Percentiles rank a stretch among this genome's conserved stretches.
These are phyloP conservation scores for Pontederia crassipes DNA, from an alignment of 176 grass and related monocot species.

Conservation along the genomic window DNA sequence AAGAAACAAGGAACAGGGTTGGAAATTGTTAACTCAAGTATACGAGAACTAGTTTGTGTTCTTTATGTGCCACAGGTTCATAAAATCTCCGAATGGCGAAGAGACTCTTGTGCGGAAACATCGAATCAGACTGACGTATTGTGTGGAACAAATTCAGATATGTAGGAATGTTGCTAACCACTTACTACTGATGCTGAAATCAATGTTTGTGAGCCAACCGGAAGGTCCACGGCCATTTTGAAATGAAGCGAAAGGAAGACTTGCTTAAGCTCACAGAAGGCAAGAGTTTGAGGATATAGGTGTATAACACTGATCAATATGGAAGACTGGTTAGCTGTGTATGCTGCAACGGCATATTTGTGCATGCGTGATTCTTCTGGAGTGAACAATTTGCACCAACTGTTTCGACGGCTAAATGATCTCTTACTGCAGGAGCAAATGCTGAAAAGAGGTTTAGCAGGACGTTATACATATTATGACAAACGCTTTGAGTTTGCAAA, in stretches of 20 bases:
- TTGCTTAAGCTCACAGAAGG: constrained; percentile 41
- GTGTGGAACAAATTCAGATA: background rate
- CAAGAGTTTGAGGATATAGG: constrained; percentile 36
- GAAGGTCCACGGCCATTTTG: constrained; percentile 38
- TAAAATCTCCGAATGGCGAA: constrained; percentile 13
- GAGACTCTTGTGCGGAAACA: constrained; percentile 49
- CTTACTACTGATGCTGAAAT: background rate
- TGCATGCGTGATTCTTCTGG: constrained; percentile 29
- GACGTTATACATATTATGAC: background rate
- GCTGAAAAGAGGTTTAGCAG: constrained; percentile 21
- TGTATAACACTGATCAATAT: constrained; percentile 42
- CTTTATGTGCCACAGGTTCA: constrained; percentile 19
- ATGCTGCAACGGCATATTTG: constrained; percentile 41
- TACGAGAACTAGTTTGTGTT: background rate
- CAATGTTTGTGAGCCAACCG: constrained; percentile 19
- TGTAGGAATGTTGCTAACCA: background rate
- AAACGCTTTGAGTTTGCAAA: constrained; percentile 17
- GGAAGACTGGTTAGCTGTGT: constrained; percentile 40
- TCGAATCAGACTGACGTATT: constrained; percentile 58
- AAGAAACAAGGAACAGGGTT: background rate
- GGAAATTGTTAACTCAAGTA: background rate
- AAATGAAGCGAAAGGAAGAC: constrained; percentile 36
- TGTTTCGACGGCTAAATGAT: constrained; percentile 4
- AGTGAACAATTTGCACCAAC: background rate
- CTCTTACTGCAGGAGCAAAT: constrained; percentile 11